Base-by-base conservation (phyloP, 2,329 filamentous ascomycete species). In the Pseudocercospora vitis region DNA sequence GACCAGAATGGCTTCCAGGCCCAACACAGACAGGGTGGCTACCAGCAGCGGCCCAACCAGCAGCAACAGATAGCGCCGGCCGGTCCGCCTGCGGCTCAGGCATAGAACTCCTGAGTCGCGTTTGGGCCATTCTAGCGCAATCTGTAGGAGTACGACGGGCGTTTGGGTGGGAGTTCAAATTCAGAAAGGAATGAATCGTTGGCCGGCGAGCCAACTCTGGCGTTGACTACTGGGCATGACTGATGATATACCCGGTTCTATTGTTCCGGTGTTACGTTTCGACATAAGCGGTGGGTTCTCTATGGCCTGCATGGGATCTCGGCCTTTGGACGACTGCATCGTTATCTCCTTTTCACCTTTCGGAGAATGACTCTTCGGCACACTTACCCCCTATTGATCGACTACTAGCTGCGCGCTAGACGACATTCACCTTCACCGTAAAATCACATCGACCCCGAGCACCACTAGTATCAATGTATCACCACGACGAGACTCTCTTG, bases 1-100 rank as follows among this genome's bases (percentile, higher is more conserved):
- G 59, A 61, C 31, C 59, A 59, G 45, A 67, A 67, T 40, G 67
- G 67, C 40, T 65, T 63, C 47, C 63, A 67, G 40, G 65, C 64
- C 37, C 61, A 61, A 42, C 65, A 65, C 53, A 56, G 60, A 44
- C 64, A 63, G 45, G 62, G 61, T 35, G 65, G 65, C 40, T 68
- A 63, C 55, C 63, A 63, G 47, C 65, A 66, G 57, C 60, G 58
- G 47, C 61, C 52, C 14, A 62, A 59, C 32, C 64, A n/a, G n/a
- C n/a, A 65, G 53, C 67, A 65, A 37, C 64, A 66, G 57, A 59
- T 62, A 56, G 63, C 64, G 44, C 56, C 66, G 16, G 57, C 62
- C 24, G 58, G 63, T 54, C 63, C 64, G 37, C 60, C 65, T 24
- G 58, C 63, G 37, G 57, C 63, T 60, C 63, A 65, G 57, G 63